These are phyloP conservation scores for Penicillium maclennaniae DNA, from an alignment of 495 filamentous ascomycete species.

Conservation along the genomic window DNA sequence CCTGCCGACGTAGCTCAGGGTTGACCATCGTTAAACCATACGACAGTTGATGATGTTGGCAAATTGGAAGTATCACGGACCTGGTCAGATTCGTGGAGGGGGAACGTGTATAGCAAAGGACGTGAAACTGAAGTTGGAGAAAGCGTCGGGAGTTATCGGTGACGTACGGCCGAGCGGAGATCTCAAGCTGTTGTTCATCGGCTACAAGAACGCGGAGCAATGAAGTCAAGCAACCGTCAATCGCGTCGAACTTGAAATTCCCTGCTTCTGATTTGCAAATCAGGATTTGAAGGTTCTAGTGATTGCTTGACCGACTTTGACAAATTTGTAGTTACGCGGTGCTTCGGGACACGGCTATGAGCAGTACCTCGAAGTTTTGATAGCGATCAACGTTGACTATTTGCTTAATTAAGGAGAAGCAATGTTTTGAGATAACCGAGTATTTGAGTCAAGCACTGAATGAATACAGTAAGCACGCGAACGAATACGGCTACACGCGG, in stretches of 20 bases:
- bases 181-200: conserved; percentile 3
- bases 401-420: neutral
- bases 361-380: no score
- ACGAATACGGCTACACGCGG: conserved; percentile 14
- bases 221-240: neutral
- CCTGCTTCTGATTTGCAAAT: no score
- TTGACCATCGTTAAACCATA: conserved; percentile 40
- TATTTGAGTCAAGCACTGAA: neutral
- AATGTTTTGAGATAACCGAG: neutral
- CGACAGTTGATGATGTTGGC: neutral
- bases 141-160: conserved; percentile 14
- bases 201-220: neutral
- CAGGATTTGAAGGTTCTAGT: no score
- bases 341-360: no score
- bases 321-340: no score
- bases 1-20: conserved; percentile 65
- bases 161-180: conserved; percentile 17
- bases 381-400: no score
- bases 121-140: conserved; percentile 9
- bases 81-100: neutral
- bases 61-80: neutral
- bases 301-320: no score
- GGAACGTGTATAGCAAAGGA: neutral
- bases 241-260: neutral
- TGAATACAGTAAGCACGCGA: neutral